Conservation (phyloP, 495 filamentous ascomycete species). For the Wilcoxina mikolae region DNA sequence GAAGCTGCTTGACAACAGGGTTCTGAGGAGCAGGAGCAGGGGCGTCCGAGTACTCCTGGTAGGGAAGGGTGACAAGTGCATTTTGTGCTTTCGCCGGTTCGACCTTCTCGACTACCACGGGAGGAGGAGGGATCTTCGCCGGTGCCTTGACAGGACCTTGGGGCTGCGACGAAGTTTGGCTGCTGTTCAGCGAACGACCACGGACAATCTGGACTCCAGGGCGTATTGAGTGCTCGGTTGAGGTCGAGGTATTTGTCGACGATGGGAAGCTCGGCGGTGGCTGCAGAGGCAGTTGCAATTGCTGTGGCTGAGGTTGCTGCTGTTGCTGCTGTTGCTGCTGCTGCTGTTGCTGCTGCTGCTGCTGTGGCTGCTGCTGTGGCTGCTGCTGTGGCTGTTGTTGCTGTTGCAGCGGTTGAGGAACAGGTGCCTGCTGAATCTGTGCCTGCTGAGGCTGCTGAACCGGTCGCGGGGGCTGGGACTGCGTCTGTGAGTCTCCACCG, state of each 20-base stretch:
- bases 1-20: conserved; percentile 23
- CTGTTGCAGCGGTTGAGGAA: conserved; percentile 6
- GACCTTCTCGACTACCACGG: not conserved
- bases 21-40: conserved; percentile 10
- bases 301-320: no score
- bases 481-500: not conserved
- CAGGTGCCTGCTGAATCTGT: conserved; percentile 4
- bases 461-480: not conserved
- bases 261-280: conserved; percentile 4
- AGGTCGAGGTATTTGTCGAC: conserved; percentile 7
- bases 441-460: conserved; percentile 4
- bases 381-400: conserved; percentile 18
- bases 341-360: not conserved
- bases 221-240: conserved; percentile 23
- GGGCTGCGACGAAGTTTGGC: conserved; percentile 1
- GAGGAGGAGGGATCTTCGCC: not conserved
- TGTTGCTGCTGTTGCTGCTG: conserved; percentile 15
- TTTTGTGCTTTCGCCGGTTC: conserved; percentile 10
- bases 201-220: conserved; percentile 25
- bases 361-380: conserved; percentile 12
- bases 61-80: conserved; percentile 8
- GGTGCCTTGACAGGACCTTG: not conserved
- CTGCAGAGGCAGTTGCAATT: conserved; percentile 11
- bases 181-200: conserved; percentile 12
- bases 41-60: conserved; percentile 1